These are phyloP conservation scores for Quillaja saponaria DNA, from an alignment of 306 rosid species.

Conservation along the genomic window DNA sequence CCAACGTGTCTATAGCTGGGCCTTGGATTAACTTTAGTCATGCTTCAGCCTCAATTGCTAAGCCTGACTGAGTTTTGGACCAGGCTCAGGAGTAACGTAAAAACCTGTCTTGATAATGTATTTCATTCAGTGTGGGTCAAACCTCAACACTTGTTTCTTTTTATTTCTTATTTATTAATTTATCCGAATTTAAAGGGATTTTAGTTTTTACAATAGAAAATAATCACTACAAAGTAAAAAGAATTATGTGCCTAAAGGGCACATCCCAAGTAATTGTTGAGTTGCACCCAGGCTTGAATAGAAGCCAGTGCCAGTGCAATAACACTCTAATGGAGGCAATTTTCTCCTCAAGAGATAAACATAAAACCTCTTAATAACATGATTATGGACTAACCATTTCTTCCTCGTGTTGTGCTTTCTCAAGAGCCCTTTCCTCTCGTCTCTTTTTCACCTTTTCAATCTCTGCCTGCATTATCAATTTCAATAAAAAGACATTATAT, in stretches of 20 bases:
- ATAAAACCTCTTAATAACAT: constrained; percentile 5
- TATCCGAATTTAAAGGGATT: too few species aligned
- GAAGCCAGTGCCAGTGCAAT: background rate
- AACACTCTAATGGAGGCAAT: background rate
- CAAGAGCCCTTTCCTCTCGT: constrained; percentile 98
- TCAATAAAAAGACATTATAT: background rate
- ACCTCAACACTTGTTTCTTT: too few species aligned
- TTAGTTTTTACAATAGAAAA: too few species aligned
- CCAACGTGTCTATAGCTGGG: constrained; percentile 6
- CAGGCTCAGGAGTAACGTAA: constrained; percentile 8
- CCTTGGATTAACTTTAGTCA: constrained; percentile 9
- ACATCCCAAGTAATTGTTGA: too few species aligned
- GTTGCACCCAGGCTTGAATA: too few species aligned
- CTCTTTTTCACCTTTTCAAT: constrained; percentile 95
- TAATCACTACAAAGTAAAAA: too few species aligned
- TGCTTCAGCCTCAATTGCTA: constrained; percentile 4
- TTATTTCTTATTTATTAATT: too few species aligned
- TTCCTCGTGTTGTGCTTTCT: constrained; percentile 93
- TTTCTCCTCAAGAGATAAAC: constrained; percentile 19
- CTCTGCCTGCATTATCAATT: constrained; percentile 72
- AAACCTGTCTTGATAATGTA: background rate
- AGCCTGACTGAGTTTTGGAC: background rate
- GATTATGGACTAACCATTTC: constrained; percentile 70
- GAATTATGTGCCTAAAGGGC: too few species aligned
- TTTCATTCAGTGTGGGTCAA: too few species aligned